Evolutionary conservation across 2,329 filamentous ascomycete genomes (phyloP).

Genomic region (Exophiala sideris): DNA sequence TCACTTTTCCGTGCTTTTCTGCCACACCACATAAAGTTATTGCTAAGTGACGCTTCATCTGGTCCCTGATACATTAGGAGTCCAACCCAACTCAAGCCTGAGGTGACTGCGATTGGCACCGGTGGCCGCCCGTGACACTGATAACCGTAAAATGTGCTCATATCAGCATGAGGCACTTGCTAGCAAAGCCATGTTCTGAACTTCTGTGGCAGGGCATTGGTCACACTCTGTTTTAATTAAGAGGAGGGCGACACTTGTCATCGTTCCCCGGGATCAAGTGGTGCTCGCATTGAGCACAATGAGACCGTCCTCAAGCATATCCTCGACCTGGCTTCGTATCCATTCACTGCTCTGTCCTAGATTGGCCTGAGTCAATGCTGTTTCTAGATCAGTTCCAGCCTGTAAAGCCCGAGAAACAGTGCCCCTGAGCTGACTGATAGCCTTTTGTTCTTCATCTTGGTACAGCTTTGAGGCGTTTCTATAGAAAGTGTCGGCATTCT

Average conservation of each 20-base stretch:
- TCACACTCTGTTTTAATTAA: not conserved
- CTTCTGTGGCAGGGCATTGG: too few relatives aligned
- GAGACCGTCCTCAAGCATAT: slow-evolving; percentile 28
- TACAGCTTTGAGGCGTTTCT: slow-evolving; percentile 45
- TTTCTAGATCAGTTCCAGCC: not conserved
- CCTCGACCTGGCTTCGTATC: slow-evolving; percentile 21
- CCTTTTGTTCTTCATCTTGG: slow-evolving; percentile 30
- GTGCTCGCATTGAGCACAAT: not conserved
- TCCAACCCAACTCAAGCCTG: not conserved
- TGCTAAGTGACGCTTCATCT: not conserved
- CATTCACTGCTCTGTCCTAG: slow-evolving; percentile 14
- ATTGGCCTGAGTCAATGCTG: not conserved
- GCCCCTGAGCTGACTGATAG: slow-evolving; percentile 13
- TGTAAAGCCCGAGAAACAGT: slow-evolving; percentile 13
- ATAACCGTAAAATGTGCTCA: too few relatives aligned
- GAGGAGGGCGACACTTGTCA: not conserved
- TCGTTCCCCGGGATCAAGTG: not conserved
- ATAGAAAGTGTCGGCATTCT: slow-evolving; percentile 59
- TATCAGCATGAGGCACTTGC: too few relatives aligned
- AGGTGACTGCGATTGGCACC: not conserved
- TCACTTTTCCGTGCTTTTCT: not conserved
- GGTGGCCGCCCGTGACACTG: too few relatives aligned
- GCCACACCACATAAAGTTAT: not conserved
- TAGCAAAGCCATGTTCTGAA: too few relatives aligned
- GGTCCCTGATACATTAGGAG: not conserved